Percentiles rank a stretch among this genome's conserved stretches.
Evolutionary conservation across 2,329 filamentous ascomycete species (phyloP).

Genomic region (Parascedosporium putredinis): DNA sequence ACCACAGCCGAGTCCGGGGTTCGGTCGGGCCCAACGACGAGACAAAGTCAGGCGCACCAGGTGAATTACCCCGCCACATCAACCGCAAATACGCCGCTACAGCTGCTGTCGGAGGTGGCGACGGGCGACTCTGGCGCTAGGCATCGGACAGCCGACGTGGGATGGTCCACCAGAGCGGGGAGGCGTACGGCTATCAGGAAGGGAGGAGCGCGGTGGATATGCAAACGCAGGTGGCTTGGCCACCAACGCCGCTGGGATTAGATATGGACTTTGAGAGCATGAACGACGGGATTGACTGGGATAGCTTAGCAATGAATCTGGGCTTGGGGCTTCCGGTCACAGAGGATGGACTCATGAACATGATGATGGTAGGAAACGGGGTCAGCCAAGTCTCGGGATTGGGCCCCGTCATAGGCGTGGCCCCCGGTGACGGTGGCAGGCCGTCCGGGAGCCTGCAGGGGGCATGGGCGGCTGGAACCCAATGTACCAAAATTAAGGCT

Average conservation of each 20-base stretch:
- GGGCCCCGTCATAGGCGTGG: constrained; percentile 4
- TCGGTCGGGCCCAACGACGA: background rate
- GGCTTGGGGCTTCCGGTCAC: constrained; percentile 10
- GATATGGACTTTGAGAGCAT: constrained; percentile 3
- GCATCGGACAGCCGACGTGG: background rate
- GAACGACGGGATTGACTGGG: constrained; percentile 11
- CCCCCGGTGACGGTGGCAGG: background rate
- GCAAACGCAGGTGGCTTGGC: background rate
- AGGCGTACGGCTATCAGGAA: background rate
- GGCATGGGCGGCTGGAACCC: background rate
- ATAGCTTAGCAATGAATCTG: constrained; percentile 11
- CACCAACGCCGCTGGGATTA: background rate
- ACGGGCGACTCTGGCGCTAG: constrained; percentile 19
- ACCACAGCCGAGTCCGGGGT: background rate
- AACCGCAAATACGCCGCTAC: constrained; percentile 40
- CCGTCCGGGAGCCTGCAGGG: background rate
- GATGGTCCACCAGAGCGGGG: background rate
- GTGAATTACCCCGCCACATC: constrained; percentile 15
- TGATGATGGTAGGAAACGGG: background rate
- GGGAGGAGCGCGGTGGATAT: background rate
- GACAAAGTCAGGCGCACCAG: too few species aligned
- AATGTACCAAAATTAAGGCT: constrained; percentile 1
- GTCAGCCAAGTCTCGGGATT: constrained; percentile 8
- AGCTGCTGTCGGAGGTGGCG: constrained; percentile 48
- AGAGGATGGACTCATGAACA: constrained; percentile 4